Evolutionary conservation across 352 stramenopile species (phyloP).

Genomic region (Albugo candida): DNA sequence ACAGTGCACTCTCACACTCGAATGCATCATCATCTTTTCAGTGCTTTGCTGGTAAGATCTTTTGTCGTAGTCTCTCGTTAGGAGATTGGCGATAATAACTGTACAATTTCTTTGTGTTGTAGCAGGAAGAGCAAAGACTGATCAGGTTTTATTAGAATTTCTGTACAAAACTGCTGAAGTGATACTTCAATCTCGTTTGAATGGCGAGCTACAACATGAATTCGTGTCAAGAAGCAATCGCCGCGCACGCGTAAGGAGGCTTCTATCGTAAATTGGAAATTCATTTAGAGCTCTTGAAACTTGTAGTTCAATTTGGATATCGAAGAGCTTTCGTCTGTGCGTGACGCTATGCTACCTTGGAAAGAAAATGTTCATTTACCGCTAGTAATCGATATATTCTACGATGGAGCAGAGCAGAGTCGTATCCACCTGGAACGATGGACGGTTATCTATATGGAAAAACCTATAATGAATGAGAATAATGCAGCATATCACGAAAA

Average conservation of each 20-base stretch:
- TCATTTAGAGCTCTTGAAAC: background rate
- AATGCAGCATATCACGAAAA: slow-evolving; percentile 10
- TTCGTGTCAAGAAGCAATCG: slow-evolving; percentile 17
- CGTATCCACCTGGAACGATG: slow-evolving; percentile 58
- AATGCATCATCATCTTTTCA: no score
- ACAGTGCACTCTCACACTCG: no score
- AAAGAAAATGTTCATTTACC: slow-evolving; percentile 51
- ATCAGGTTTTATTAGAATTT: slow-evolving; percentile 73
- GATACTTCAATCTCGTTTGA: slow-evolving; percentile 60
- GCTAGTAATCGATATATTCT: slow-evolving; percentile 48
- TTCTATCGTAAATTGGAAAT: background rate
- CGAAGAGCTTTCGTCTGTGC: slow-evolving; percentile 45
- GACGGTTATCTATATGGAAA: slow-evolving; percentile 31
- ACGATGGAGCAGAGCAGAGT: slow-evolving; percentile 17
- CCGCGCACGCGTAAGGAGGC: slow-evolving; percentile 27
- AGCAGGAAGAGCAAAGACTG: slow-evolving; percentile 52
- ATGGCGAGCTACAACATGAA: slow-evolving; percentile 32
- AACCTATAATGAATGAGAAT: slow-evolving; percentile 6
- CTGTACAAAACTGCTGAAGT: slow-evolving; percentile 69
- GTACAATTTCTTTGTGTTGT: background rate
- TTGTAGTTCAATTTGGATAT: slow-evolving; percentile 68
- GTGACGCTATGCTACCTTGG: slow-evolving; percentile 42
- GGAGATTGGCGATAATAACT: no score
- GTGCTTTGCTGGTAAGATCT: no score
- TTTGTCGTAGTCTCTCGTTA: no score